phyloP scores from a whole-genome alignment of 805 yeast genomes.

The Teunomyces tritomae region DNA sequence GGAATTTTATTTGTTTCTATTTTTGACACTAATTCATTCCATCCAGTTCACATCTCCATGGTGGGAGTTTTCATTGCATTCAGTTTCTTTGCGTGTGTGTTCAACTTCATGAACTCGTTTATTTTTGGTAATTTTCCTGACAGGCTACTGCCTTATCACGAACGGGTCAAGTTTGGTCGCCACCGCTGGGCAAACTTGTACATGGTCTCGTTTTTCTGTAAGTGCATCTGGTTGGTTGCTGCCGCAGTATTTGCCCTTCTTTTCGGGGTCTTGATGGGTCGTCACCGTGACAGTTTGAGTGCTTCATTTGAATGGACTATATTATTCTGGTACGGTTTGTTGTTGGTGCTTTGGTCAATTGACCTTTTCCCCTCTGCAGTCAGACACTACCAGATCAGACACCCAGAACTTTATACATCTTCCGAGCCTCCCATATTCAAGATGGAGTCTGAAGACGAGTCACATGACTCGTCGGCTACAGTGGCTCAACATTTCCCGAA shows the following conservation, averaged over 20 bases:
- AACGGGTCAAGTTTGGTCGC: slow-evolving; percentile 37
- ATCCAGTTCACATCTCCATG: slow-evolving; percentile 62
- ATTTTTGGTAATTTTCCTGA: slow-evolving; percentile 38
- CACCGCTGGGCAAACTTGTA: slow-evolving; percentile 38
- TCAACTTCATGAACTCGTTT: slow-evolving; percentile 36
- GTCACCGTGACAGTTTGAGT: slow-evolving; percentile 41
- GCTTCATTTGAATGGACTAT: slow-evolving; percentile 83
- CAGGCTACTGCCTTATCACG: slow-evolving; percentile 38
- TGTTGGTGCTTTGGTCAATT: slow-evolving; percentile 58
- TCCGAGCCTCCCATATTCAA: not conserved
- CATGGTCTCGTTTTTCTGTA: slow-evolving; percentile 50
- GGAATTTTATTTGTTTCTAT: slow-evolving; percentile 74
- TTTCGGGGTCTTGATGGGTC: slow-evolving; percentile 50
- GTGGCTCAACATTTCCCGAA: not conserved
- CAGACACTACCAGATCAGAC: slow-evolving; percentile 1
- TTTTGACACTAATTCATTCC: slow-evolving; percentile 61
- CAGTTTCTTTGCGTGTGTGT: slow-evolving; percentile 49
- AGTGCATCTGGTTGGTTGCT: slow-evolving; percentile 60
- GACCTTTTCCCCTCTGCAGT: slow-evolving; percentile 60
- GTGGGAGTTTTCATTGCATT: slow-evolving; percentile 71
- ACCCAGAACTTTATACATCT: not conserved
- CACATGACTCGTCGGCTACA: not conserved
- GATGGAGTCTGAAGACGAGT: not conserved
- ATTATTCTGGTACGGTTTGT: slow-evolving; percentile 79
- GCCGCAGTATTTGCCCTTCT: slow-evolving; percentile 69